Base-by-base conservation (phyloP, 2,329 filamentous ascomycete genomes). In the Penicillium palitans region DNA sequence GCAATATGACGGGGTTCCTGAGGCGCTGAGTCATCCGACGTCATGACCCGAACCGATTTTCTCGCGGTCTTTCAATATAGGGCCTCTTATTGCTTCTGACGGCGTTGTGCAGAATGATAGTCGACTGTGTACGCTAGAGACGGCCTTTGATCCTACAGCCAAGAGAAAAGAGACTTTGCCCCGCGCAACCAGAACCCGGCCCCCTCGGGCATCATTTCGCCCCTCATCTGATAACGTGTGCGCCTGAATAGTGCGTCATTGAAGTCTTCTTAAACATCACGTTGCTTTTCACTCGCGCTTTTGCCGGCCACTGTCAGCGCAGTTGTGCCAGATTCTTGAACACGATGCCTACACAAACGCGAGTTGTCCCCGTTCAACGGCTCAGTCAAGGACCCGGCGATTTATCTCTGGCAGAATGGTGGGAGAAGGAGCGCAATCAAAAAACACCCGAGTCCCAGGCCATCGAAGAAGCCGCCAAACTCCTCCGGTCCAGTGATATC, bases 391-490 rank as follows among this genome's bases (percentile, higher is more conserved):
- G 67, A 12, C 74, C 69, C 17, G 70, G 69, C 24, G 61, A 67
- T 41, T 65, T 68, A 31, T 70, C 75, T 15, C 63, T 78, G 27
- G 61, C 73, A 7, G 70, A 74, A 63, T 76, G 73, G 73, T 78
- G 76, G 76, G 68, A 68, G 10, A 68, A 62, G 17, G 76, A 77
- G 60, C 66, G 68, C 52, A 62, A 63, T n/a, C 65, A 64, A 29
- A 64, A 70, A 13, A 81, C 78, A 3, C 61, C 72, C 2, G 83
- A 84, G 65, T 77, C 79, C 4, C 74, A 79, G 37, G 76, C 80
- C 57, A 80, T 96, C 39, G 76, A 79, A 58, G 78, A 86, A 55
- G 91, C 91, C 1, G 91, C 90, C 2, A 72, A 81, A 13, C 82
- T 87, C 63, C 79, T 96, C 37, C 83, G 80, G 52, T 80, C 81